A percentile compares a stretch with the other conserved stretches of the same genome.
Conservation (phyloP, 2,329 filamentous ascomycete species). For the Penicillium aurantiogriseum region DNA sequence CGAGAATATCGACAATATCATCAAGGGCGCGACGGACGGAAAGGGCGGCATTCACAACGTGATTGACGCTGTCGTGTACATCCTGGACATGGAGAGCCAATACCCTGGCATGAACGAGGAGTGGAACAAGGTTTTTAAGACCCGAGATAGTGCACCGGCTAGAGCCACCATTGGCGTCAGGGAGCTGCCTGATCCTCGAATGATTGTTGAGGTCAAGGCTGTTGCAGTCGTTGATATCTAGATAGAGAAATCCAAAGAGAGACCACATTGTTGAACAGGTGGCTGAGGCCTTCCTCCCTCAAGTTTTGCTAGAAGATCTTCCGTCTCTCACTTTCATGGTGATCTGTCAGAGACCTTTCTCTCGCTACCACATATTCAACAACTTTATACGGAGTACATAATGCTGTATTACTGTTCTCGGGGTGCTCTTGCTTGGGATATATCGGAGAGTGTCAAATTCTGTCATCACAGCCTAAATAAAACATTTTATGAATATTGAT, state of each 20-base stretch:
- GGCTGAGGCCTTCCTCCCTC: no score
- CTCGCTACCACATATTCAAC: no score
- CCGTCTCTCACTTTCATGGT: no score
- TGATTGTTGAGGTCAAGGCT: conserved; percentile 19
- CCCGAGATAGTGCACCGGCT: conserved; percentile 36
- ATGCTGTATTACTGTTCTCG: no score
- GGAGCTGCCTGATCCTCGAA: conserved; percentile 16
- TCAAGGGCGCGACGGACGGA: conserved; percentile 38
- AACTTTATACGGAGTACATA: no score
- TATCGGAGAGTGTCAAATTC: no score
- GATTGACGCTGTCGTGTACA: conserved; percentile 41
- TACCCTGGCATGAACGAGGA: conserved; percentile 49
- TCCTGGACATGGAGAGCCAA: conserved; percentile 44
- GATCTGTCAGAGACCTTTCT: no score
- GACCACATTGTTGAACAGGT: no score
- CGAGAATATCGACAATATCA: conserved; percentile 39
- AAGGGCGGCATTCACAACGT: conserved; percentile 35
- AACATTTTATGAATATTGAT: no score
- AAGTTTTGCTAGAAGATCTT: no score
- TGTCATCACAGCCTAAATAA: no score
- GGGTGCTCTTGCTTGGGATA: no score
- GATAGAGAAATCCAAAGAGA: neutral
- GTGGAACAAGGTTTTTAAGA: conserved; percentile 47
- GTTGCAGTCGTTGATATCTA: neutral
- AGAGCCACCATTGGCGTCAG: conserved; percentile 19